Evolutionary conservation across 140 eudicot genomes (phyloP), one percentile per base, ranked within the genome.

Genomic region (Erigeron philadelphicus): DNA sequence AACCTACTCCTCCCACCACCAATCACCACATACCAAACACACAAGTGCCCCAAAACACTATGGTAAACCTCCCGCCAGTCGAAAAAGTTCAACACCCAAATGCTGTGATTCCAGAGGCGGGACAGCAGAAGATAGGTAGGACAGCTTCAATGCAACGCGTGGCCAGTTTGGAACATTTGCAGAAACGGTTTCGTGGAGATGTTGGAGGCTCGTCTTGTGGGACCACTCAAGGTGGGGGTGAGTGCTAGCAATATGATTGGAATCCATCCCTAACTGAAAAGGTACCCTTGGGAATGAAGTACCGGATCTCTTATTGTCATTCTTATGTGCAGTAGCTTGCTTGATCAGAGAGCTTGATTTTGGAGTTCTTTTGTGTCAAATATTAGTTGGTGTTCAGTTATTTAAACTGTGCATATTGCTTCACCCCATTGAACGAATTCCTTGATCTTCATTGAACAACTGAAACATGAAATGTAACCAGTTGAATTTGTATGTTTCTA

Each of bases 81-180:
- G 86, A 88, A 70, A 79, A 85, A 58, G 80, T 72, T 25, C 87
- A 79, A 64, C 86, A 83, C 31, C 78, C 66, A 47, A 81, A 80
- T 60, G 76, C 79, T 8, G 83, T 80, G 62, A 57, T 82, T 38
- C 48, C 75, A 18, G 84, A 72, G 6, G 79, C 67, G 7, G 84
- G 75, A 64, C 78, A 65, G 21, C 82, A 71, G 56, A 92, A 84
- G 78, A 78, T 88, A 38, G 96, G 86, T 57, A 81, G 91, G 72
- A 84, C 96, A 6, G 77, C 83, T 44, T 86, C 98, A 4, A 84
- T 93, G 98, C 96, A 93, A 67, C 84, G 95, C 41, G 95, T 86
- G 18, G 96, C 93, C 44, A 93, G 98, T 70, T 83, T 93, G 95
- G 96, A 93, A 77, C 95, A 85, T 76, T 69, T 89, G 75, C 98